These are phyloP conservation scores for Cladorrhinum samala DNA, from an alignment of 495 filamentous ascomycete species.

Conservation along the genomic window DNA sequence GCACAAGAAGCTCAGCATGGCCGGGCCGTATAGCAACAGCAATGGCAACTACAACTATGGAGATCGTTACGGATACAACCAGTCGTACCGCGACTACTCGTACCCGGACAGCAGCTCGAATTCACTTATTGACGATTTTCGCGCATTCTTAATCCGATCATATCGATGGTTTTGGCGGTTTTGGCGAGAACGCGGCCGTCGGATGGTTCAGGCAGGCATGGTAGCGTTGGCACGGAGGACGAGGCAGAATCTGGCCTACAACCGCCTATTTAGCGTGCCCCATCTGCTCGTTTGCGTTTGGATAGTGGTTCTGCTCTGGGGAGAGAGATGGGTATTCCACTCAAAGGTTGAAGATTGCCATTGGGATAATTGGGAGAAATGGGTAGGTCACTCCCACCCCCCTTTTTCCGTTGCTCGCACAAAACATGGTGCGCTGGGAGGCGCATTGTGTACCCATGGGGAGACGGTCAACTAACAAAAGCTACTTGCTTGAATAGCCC, in stretches of 20 bases:
- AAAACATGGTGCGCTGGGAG: not conserved
- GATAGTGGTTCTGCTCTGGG: conserved; percentile 78
- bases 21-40: conserved; percentile 19
- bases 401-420: not conserved
- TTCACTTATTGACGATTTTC: conserved; percentile 25
- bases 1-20: conserved; percentile 17
- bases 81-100: conserved; percentile 1
- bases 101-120: conserved; percentile 18
- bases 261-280: conserved; percentile 51
- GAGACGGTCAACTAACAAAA: not conserved
- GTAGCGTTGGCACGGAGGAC: conserved; percentile 26
- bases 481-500: conserved; percentile 47
- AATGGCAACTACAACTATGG: conserved; percentile 6
- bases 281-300: conserved; percentile 65
- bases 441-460: not conserved
- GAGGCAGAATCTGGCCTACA: conserved; percentile 36
- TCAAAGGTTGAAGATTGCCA: conserved; percentile 61
- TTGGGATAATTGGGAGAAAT: conserved; percentile 86
- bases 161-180: conserved; percentile 28
- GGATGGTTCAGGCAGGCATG: conserved; percentile 21
- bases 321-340: conserved; percentile 72
- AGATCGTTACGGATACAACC: not conserved
- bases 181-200: conserved; percentile 35
- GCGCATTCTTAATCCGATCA: conserved; percentile 22
- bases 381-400: conserved; percentile 60